Evolutionary conservation across 352 stramenopile species (phyloP), one percentile per base, ranked within the genome.

Genomic region (Pythium biforme): DNA sequence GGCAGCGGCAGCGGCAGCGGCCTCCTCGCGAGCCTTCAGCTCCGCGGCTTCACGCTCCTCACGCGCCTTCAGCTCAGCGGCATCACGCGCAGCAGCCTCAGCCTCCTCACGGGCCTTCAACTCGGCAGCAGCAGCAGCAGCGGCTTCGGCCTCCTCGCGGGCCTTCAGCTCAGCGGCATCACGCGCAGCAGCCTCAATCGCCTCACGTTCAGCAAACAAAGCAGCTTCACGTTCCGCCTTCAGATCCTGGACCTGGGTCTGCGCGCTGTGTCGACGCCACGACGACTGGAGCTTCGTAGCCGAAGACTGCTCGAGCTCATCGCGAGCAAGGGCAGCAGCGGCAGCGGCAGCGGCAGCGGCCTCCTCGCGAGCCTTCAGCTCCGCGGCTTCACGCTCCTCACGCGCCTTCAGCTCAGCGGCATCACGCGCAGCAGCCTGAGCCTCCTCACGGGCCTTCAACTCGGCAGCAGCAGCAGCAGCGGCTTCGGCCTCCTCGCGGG

Each of bases 281-380:
- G 53, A 60, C 23, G 53, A 51, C 53, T 60, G 53, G 27, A 62
- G 55, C 55, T 62, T 62, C 12, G 27, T 40, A 4, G 45, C 43
- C 10, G 55, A 62, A 27, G 43, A 20, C 27, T 59, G 43, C 48
- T 58, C 57, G 12, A 57, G 12, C 22, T 49, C 57, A 9, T 51
- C 26, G 4, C 22, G 55, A 23, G 55, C 55, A 47, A 34, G 27
- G 39, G 27, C 25, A 55, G 55, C 55, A 39, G 55, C 55, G 14
- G 41, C 55, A 26, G 23, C 53, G n/a, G 41, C 27, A 29, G 27
- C 39, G 23, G 23, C 39, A 8, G 39, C 54, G 17, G n/a, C 31
- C n/a, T 61, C 60, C 33, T 60, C 45, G 4, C 20, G 33, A 17
- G 27, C 50, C 49, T 60, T 54, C 19, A 43, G n/a, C 37, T 62